phyloP scores from a whole-genome alignment of 805 yeast genomes.

The Deakozyma indianensis region DNA sequence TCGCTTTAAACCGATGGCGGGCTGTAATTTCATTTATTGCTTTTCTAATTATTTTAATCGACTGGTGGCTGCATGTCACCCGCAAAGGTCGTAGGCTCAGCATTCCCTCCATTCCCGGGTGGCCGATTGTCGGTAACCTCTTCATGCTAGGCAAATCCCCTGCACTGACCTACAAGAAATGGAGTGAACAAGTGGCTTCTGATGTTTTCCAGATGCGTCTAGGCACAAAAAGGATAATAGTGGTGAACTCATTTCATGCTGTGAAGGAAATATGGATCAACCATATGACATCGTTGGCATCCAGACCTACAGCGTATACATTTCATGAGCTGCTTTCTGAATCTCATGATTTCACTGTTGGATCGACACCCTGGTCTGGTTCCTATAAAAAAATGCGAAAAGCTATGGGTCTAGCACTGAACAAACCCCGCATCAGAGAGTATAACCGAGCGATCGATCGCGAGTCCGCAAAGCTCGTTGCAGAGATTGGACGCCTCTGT shows the following conservation, averaged over 20 bases:
- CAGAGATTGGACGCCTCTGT: neutral
- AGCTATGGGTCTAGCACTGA: neutral
- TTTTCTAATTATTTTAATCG: neutral
- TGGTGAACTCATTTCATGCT: constrained; percentile 41
- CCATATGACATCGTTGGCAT: constrained; percentile 33
- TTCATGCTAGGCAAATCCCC: constrained; percentile 34
- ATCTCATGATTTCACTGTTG: constrained; percentile 2
- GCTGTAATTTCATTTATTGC: neutral
- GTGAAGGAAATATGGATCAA: constrained; percentile 34
- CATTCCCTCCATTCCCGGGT: constrained; percentile 24
- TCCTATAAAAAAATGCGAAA: constrained; percentile 2
- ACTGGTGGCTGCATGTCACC: neutral
- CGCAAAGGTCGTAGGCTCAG: neutral
- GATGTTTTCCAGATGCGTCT: constrained; percentile 40
- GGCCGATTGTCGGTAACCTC: constrained; percentile 39
- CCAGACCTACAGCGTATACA: constrained; percentile 43
- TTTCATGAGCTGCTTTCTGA: constrained; percentile 44
- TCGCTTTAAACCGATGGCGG: too few relatives aligned
- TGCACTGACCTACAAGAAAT: constrained; percentile 29
- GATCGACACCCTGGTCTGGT: constrained; percentile 1
- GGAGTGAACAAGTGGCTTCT: constrained; percentile 29
- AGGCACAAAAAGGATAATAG: constrained; percentile 36
- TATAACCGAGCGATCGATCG: neutral
- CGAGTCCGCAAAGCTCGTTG: neutral
- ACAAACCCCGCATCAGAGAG: neutral